Conservation (phyloP, 2,329 filamentous ascomycete genomes). For the Beauveria varroae region DNA sequence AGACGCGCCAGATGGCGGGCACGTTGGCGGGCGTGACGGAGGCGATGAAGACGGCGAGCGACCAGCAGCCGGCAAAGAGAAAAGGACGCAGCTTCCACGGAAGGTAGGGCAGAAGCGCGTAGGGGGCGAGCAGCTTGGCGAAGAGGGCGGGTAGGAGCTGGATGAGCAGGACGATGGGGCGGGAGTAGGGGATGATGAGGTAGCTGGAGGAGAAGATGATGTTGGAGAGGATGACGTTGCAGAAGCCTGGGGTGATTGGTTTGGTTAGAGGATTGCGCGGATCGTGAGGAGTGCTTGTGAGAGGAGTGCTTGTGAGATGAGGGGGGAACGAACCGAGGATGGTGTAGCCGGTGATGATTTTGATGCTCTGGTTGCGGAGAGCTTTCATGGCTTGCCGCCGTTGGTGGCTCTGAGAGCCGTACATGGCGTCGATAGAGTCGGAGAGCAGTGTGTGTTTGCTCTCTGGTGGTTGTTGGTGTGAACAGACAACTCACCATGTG, state of each 20-base stretch:
- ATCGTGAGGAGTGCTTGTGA: not conserved
- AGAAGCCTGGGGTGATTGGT: conserved; percentile 19
- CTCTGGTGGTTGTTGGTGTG: not conserved
- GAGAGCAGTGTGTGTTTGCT: no score
- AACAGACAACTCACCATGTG: no score
- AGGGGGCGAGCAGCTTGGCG: conserved; percentile 22
- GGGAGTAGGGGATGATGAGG: conserved; percentile 27
- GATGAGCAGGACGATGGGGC: conserved; percentile 24
- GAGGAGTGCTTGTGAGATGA: not conserved
- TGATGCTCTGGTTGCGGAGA: conserved; percentile 5
- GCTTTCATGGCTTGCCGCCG: conserved; percentile 4
- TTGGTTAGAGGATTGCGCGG: not conserved
- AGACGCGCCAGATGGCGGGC: conserved; percentile 21
- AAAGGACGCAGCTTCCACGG: conserved; percentile 23
- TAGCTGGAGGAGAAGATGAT: conserved; percentile 27
- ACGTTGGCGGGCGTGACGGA: conserved; percentile 27
- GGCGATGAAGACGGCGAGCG: conserved; percentile 21
- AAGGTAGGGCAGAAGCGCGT: conserved; percentile 19
- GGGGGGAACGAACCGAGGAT: conserved; percentile 2
- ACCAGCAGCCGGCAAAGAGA: conserved; percentile 21
- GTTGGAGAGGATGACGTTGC: conserved; percentile 22
- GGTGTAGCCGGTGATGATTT: conserved; percentile 8
- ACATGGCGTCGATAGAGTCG: not conserved
- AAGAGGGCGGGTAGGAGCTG: conserved; percentile 23
- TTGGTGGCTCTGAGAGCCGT: not conserved